Conservation (phyloP, 371 early-diverging fungal species). For the Mucor racemosus region DNA sequence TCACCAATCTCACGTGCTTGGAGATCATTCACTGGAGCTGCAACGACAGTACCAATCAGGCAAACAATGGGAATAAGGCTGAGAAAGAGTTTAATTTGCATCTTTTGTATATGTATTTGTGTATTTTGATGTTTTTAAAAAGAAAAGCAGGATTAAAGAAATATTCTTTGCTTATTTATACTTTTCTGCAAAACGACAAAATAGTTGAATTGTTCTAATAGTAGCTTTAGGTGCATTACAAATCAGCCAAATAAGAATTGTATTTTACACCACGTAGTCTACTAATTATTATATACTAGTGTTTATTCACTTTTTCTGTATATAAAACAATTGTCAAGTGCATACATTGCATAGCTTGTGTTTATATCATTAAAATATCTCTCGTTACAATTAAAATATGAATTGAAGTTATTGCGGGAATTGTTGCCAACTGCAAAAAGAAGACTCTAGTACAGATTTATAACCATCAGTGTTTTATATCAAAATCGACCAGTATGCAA, state of each 20-base stretch:
- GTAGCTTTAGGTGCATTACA: not conserved
- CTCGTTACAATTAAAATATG: not conserved
- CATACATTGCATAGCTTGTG: not conserved
- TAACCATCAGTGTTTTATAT: too few species aligned
- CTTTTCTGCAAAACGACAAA: not conserved
- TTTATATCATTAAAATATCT: not conserved
- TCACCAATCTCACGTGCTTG: not conserved
- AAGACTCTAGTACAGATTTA: too few species aligned
- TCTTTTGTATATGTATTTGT: not conserved
- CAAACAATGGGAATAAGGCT: not conserved
- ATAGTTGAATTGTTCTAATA: not conserved
- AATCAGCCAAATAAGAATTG: not conserved
- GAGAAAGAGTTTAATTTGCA: not conserved
- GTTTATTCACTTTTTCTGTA: not conserved
- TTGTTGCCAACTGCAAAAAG: not conserved
- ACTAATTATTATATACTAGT: not conserved
- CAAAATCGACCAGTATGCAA: too few species aligned
- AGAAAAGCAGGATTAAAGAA: not conserved
- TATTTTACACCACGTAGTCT: not conserved
- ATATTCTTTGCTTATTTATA: not conserved
- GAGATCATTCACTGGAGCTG: conserved; percentile 1
- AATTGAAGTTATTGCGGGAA: not conserved
- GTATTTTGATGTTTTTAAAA: not conserved
- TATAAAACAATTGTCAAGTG: not conserved
- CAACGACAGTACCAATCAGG: not conserved